Conservation (phyloP, 2,329 filamentous ascomycete genomes). For the Trichocomaceae sp. region DNA sequence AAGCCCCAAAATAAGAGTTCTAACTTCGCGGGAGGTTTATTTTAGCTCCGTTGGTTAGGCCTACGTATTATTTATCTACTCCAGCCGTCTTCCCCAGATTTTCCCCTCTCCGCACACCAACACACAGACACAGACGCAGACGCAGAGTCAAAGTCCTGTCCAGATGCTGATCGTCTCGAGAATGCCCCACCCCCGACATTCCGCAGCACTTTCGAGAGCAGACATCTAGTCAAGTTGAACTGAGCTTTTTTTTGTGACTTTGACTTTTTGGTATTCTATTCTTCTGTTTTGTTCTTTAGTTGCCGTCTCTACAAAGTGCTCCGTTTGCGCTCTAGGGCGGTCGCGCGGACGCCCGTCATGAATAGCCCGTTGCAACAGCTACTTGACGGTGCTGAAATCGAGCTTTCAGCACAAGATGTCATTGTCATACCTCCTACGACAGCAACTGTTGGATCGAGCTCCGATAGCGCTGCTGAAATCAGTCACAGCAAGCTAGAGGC, state of each 20-base stretch:
- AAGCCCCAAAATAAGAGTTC: neutral
- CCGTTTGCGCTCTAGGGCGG: neutral
- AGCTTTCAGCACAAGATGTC: constrained; percentile 12
- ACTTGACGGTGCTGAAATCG: constrained; percentile 12
- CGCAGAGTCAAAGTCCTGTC: no score
- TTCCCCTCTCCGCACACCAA: neutral
- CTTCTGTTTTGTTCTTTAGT: neutral
- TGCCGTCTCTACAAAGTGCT: neutral
- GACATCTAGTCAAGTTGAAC: neutral
- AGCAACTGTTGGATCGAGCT: constrained; percentile 9
- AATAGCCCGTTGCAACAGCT: constrained; percentile 15
- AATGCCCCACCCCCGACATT: constrained; percentile 9
- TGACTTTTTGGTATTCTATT: neutral
- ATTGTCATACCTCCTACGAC: constrained; percentile 1
- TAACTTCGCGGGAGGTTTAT: neutral
- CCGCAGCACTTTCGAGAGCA: constrained; percentile 1
- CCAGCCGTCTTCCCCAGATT: constrained; percentile 13
- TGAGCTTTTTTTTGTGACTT: no score
- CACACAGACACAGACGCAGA: no score
- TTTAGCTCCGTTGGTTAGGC: neutral
- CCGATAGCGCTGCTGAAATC: constrained; percentile 10
- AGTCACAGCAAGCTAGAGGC: constrained; percentile 9
- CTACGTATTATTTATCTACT: neutral
- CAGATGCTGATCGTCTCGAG: neutral
- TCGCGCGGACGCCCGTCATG: constrained; percentile 7